A percentile compares a stretch with the other conserved stretches of the same genome.
Evolutionary conservation across 805 yeast genomes (phyloP).

Genomic region (Metschnikowia anglica): DNA sequence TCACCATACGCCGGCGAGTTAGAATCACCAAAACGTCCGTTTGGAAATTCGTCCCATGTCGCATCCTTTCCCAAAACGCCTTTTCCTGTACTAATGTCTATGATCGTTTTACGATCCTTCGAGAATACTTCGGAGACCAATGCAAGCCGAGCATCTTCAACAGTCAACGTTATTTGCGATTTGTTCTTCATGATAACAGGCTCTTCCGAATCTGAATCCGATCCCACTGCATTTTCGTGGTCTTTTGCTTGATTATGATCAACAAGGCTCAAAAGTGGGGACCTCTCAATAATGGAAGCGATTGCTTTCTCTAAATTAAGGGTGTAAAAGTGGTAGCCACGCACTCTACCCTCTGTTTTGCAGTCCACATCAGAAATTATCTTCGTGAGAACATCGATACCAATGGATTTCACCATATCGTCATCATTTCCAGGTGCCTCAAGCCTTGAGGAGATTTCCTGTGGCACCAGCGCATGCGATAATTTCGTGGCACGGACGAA

Average conservation of each 20-base stretch:
- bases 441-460: constrained; percentile 49
- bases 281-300: constrained; percentile 73
- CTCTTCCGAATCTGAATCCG: constrained; percentile 37
- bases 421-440: constrained; percentile 62
- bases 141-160: constrained; percentile 30
- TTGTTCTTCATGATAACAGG: constrained; percentile 19
- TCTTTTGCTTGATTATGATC: constrained; percentile 28
- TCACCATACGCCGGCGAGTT: constrained; percentile 97
- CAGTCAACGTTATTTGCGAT: constrained; percentile 32
- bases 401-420: constrained; percentile 75
- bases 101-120: constrained; percentile 50
- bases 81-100: constrained; percentile 80
- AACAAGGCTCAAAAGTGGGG: constrained; percentile 48
- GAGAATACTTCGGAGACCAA: constrained; percentile 29
- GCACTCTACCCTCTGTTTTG: constrained; percentile 56
- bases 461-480: constrained; percentile 83
- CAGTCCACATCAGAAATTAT: constrained; percentile 58
- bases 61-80: constrained; percentile 86
- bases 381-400: constrained; percentile 69
- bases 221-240: constrained; percentile 37
- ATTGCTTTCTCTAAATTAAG: constrained; percentile 89
- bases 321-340: constrained; percentile 90
- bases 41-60: constrained; percentile 96
- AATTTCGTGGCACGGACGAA: constrained; percentile 87
- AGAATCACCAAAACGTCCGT: constrained; percentile 94